Evolutionary conservation across 2,329 filamentous ascomycete genomes (phyloP).

Genomic region (Epichloe hybrida): DNA sequence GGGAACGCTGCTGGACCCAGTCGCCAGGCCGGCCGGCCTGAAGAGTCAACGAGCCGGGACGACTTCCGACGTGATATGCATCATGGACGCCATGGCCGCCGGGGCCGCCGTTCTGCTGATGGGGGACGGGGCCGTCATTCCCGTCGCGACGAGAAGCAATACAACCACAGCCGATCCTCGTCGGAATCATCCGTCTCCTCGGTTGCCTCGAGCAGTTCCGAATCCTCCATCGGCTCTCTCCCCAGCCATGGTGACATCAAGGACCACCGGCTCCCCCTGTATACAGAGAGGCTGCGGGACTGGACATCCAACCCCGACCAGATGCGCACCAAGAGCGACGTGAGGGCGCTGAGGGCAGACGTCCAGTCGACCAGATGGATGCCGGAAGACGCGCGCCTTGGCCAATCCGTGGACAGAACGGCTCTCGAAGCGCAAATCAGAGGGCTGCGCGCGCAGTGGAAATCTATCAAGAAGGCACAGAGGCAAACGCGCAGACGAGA

Average conservation of each 20-base stretch:
- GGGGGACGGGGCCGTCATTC: not conserved
- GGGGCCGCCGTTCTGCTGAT: conserved; percentile 1
- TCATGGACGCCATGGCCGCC: conserved; percentile 8
- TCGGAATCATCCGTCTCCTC: conserved; percentile 21
- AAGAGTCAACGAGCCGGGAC: not conserved
- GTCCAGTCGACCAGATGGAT: conserved; percentile 26
- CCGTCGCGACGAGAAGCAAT: conserved; percentile 3
- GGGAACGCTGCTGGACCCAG: not conserved
- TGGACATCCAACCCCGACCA: conserved; percentile 39
- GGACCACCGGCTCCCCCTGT: conserved; percentile 33
- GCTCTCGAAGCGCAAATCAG: conserved; percentile 31
- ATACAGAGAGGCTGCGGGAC: conserved; percentile 27
- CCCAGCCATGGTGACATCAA: conserved; percentile 38
- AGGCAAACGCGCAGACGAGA: conserved; percentile 17
- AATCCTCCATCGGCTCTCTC: conserved; percentile 36
- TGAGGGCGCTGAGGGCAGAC: conserved; percentile 28
- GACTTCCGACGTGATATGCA: not conserved
- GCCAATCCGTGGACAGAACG: conserved; percentile 12
- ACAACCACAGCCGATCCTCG: conserved; percentile 17
- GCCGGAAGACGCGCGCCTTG: not conserved
- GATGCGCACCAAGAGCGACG: conserved; percentile 30
- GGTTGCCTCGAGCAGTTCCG: conserved; percentile 20
- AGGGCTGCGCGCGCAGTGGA: conserved; percentile 30
- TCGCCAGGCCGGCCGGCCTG: not conserved
- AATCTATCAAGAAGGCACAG: conserved; percentile 18